These are phyloP conservation scores for Oryza glaberrima DNA, from an alignment of 176 grass and related monocot species.

Conservation along the genomic window DNA sequence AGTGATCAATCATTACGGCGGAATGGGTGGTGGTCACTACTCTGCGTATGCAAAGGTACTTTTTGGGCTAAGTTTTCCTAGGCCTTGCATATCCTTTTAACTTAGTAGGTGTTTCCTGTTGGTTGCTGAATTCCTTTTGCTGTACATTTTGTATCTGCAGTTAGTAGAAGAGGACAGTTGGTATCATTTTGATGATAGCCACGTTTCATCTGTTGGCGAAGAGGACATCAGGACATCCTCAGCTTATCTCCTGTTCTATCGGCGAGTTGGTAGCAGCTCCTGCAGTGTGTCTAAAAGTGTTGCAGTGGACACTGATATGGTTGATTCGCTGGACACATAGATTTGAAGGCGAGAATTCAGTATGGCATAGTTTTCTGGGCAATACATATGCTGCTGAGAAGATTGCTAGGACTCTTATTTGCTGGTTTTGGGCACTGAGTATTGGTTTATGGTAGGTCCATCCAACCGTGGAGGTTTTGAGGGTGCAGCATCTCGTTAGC, in stretches of 20 bases:
- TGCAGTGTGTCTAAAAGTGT: slow-evolving; percentile 29
- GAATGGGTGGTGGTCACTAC: slow-evolving; percentile 94
- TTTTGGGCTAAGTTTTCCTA: not conserved
- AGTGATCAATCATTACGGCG: slow-evolving; percentile 94
- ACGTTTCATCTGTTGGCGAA: slow-evolving; percentile 78
- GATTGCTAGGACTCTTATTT: slow-evolving; percentile 15
- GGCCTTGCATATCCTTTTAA: slow-evolving; percentile 4
- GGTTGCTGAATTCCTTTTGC: slow-evolving; percentile 15
- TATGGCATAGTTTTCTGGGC: slow-evolving; percentile 25
- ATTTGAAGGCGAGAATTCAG: slow-evolving; percentile 14
- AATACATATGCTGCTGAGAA: slow-evolving; percentile 13
- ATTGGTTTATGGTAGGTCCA: not conserved
- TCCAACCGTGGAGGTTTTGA: not conserved
- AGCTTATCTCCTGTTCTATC: slow-evolving; percentile 93
- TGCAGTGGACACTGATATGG: slow-evolving; percentile 46
- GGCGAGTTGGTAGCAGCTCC: slow-evolving; percentile 49
- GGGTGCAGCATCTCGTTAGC: not conserved
- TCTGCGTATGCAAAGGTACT: slow-evolving; percentile 92
- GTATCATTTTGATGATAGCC: slow-evolving; percentile 99
- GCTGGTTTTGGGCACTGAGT: not conserved
- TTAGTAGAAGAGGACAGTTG: slow-evolving; percentile 80
- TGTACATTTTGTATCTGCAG: slow-evolving; percentile 48
- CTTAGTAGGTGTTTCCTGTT: slow-evolving; percentile 4
- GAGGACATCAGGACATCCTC: slow-evolving; percentile 80
- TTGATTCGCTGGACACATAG: slow-evolving; percentile 48